phyloP scores from a whole-genome alignment of 768 basidiomycete genomes.

The Termitomyces sp. region DNA sequence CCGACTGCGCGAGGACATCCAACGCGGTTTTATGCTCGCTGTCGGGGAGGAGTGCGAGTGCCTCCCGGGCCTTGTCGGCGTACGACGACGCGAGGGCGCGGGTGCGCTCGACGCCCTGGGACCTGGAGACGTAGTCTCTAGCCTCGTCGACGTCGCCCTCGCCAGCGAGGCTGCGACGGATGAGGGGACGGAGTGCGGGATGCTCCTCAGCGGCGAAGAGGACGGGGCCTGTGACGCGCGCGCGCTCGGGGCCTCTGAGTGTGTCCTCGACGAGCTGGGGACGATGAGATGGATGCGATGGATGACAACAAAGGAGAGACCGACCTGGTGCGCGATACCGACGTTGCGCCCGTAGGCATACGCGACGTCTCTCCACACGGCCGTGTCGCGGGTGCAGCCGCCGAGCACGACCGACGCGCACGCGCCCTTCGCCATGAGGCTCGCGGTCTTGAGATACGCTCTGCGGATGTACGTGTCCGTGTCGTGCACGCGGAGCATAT shows the following conservation, averaged over 20 bases:
- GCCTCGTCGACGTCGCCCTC: constrained; percentile 69
- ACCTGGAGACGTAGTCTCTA: constrained; percentile 59
- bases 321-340: constrained; percentile 63
- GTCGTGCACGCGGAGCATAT: constrained; percentile 74
- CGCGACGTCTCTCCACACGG: constrained; percentile 82
- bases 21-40: constrained; percentile 78
- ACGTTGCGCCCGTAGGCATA: constrained; percentile 89
- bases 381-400: constrained; percentile 59
- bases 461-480: constrained; percentile 59
- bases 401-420: constrained; percentile 88
- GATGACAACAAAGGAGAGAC: not conserved
- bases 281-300: constrained; percentile 12
- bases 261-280: constrained; percentile 80
- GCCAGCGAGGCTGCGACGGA: constrained; percentile 68
- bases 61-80: constrained; percentile 69
- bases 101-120: constrained; percentile 76
- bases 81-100: constrained; percentile 69
- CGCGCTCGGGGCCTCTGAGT: constrained; percentile 28
- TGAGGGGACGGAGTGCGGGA: constrained; percentile 68
- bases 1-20: constrained; percentile 61
- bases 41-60: constrained; percentile 66
- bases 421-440: constrained; percentile 83
- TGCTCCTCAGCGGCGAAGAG: constrained; percentile 86
- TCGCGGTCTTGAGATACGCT: constrained; percentile 83
- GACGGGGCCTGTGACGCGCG: constrained; percentile 69